Conservation (phyloP, 2,329 filamentous ascomycete genomes). For the Fusarium sp. region DNA sequence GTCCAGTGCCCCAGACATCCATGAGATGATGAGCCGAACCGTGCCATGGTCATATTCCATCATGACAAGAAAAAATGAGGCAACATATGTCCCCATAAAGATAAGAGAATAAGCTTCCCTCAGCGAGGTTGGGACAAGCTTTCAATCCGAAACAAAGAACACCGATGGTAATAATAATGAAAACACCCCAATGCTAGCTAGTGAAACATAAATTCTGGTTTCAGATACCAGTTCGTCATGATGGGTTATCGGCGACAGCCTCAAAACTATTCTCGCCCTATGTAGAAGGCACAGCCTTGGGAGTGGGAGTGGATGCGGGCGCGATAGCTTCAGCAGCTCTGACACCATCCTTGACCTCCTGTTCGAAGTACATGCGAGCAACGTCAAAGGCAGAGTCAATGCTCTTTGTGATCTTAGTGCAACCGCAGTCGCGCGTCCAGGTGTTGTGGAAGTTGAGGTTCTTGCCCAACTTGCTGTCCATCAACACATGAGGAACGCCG, state of each 20-base stretch:
- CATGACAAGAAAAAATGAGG: constrained; percentile 20
- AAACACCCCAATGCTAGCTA: constrained; percentile 22
- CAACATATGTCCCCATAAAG: constrained; percentile 10
- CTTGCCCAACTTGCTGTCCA: constrained; percentile 49
- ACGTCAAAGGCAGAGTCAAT: constrained; percentile 43
- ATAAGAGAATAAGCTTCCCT: constrained; percentile 15
- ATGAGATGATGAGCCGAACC: constrained; percentile 4
- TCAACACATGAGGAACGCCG: constrained; percentile 46
- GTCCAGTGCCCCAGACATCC: constrained; percentile 6
- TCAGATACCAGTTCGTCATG: constrained; percentile 23
- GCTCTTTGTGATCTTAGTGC: constrained; percentile 44
- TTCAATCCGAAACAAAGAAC: constrained; percentile 22
- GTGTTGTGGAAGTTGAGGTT: constrained; percentile 50
- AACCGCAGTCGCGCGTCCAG: constrained; percentile 46
- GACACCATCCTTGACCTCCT: constrained; percentile 29
- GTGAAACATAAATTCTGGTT: constrained; percentile 23
- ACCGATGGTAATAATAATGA: constrained; percentile 13
- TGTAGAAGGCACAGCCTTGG: constrained; percentile 12
- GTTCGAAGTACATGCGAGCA: constrained; percentile 40
- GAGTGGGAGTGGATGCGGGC: constrained; percentile 16
- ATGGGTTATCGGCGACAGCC: constrained; percentile 2
- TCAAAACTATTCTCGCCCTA: neutral
- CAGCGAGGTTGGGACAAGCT: constrained; percentile 28
- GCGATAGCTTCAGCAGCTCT: constrained; percentile 14
- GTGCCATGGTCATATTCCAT: constrained; percentile 3